Base-by-base conservation (phyloP, 2,329 filamentous ascomycete species). In the Hymenoscyphus linearis region DNA sequence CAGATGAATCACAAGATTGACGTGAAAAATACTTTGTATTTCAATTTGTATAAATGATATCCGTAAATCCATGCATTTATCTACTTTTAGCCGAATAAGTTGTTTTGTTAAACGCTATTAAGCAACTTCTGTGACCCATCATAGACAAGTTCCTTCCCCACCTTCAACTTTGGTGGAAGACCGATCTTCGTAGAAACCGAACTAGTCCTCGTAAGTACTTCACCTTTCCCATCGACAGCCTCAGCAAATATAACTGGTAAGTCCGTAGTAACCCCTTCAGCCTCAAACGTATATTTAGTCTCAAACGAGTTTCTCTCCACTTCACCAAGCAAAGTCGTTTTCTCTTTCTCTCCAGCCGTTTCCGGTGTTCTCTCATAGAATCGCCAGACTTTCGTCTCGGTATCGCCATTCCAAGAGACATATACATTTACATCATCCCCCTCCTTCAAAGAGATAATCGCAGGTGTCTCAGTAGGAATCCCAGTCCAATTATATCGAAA, bases 371-470 rank as follows among this genome's bases (percentile, higher is more conserved):
- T 34, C 13, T 13, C 63, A 22, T 76, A 76, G 40, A 79, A 75
- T 36, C 73, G 73, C 78, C 78, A 74, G 18, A 47, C 57, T 16
- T 62, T 61, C 13, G 73, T 66, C 59, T 74, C 72, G 16, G 73
- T 75, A 36, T 70, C 72, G 3, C 73, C 73, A 57, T 75, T 74
- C 73, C 73, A 75, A 37, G 74, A 78, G 12, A 76, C 75, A 65
- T 75, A 79, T 40, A 76, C 71, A 12, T 34, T 37, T 12, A 36
- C 35, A n/a, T 25, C n/a, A 2, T n/a, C n/a, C 7, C 27, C 26
- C 25, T 37, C 52, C 50, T 64, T 62, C 60, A 64, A 64, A 1
- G 65, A 55, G 10, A 60, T 60, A 5, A 68, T 68, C 13, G 40
- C 55, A 0, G 66, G 59, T 7, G 57, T 35, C 10, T 56, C 68